These are phyloP conservation scores for Microsporum canis DNA, from an alignment of 2,329 filamentous ascomycete species.

Conservation along the genomic window DNA sequence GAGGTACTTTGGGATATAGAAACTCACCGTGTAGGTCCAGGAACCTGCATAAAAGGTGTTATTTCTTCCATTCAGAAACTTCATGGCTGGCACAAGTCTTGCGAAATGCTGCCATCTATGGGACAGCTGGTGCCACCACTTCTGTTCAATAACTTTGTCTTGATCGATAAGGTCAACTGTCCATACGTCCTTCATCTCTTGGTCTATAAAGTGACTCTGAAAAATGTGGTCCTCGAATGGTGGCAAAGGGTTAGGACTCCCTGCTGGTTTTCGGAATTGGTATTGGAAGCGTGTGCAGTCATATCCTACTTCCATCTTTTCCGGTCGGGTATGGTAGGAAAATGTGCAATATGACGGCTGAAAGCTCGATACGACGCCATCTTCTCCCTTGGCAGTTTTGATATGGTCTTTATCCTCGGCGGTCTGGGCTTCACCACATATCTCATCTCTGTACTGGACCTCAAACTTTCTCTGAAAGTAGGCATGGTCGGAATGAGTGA, in stretches of 20 bases:
- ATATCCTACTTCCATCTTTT: conserved; percentile 53
- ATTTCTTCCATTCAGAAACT: conserved; percentile 57
- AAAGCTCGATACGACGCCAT: conserved; percentile 35
- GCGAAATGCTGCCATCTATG: conserved; percentile 51
- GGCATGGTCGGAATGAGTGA: conserved; percentile 47
- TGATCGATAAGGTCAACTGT: conserved; percentile 46
- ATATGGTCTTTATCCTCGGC: conserved; percentile 37
- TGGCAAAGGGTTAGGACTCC: conserved; percentile 15
- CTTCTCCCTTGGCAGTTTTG: conserved; percentile 36
- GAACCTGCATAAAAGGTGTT: conserved; percentile 53
- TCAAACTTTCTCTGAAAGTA: conserved; percentile 51
- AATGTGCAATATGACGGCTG: conserved; percentile 53
- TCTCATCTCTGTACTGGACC: conserved; percentile 40
- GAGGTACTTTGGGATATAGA: background rate
- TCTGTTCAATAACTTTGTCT: conserved; percentile 45
- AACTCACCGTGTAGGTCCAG: conserved; percentile 56
- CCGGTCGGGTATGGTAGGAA: conserved; percentile 41
- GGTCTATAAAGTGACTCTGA: conserved; percentile 54
- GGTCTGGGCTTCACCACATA: conserved; percentile 38
- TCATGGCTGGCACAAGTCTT: conserved; percentile 57
- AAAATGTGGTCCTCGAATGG: conserved; percentile 54
- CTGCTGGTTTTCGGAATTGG: conserved; percentile 45
- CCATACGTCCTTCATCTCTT: conserved; percentile 46
- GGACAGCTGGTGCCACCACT: conserved; percentile 55
- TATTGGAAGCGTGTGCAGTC: conserved; percentile 66